A percentile compares a stretch with the other conserved stretches of the same genome.
Evolutionary conservation across 495 filamentous ascomycete genomes (phyloP).

Genomic region (Aspergillus ostianus): DNA sequence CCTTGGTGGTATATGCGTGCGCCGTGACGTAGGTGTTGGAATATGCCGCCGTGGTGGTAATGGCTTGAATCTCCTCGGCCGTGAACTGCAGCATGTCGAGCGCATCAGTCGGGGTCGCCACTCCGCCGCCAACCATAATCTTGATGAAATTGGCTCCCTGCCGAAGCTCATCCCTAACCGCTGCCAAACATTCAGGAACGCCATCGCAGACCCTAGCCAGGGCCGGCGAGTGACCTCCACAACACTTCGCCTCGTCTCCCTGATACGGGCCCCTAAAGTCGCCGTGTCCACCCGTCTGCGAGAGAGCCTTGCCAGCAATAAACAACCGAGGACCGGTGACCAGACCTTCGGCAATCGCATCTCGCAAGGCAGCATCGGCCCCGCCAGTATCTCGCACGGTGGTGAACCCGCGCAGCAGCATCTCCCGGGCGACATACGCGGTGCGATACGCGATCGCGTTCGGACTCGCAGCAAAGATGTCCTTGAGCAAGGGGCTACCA

Average conservation of each 20-base stretch:
- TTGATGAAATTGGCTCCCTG: slow-evolving; percentile 56
- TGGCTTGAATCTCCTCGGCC: slow-evolving; percentile 49
- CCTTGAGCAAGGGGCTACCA: slow-evolving; percentile 30
- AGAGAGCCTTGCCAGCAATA: slow-evolving; percentile 41
- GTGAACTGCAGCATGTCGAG: slow-evolving; percentile 53
- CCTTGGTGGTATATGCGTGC: slow-evolving; percentile 51
- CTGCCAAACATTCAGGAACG: slow-evolving; percentile 47
- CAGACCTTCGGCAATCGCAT: slow-evolving; percentile 50
- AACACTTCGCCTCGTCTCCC: slow-evolving; percentile 40
- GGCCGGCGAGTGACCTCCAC: slow-evolving; percentile 32
- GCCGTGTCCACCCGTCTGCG: slow-evolving; percentile 57
- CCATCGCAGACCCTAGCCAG: slow-evolving; percentile 49
- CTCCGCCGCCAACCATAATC: slow-evolving; percentile 56
- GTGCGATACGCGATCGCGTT: slow-evolving; percentile 17
- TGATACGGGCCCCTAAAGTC: slow-evolving; percentile 36
- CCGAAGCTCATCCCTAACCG: slow-evolving; percentile 51
- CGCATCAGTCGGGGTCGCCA: slow-evolving; percentile 50
- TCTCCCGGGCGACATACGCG: slow-evolving; percentile 30
- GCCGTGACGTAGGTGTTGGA: slow-evolving; percentile 53
- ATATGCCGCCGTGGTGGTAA: slow-evolving; percentile 45
- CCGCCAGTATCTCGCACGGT: slow-evolving; percentile 53
- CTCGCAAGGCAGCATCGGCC: slow-evolving; percentile 46
- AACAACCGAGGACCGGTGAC: slow-evolving; percentile 50
- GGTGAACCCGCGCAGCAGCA: slow-evolving; percentile 54
- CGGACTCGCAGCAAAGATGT: slow-evolving; percentile 14